A percentile compares a stretch with the other conserved stretches of the same genome.
Evolutionary conservation across 2,329 filamentous ascomycete genomes (phyloP).

Genomic region (Exophiala phaeomuriformis): DNA sequence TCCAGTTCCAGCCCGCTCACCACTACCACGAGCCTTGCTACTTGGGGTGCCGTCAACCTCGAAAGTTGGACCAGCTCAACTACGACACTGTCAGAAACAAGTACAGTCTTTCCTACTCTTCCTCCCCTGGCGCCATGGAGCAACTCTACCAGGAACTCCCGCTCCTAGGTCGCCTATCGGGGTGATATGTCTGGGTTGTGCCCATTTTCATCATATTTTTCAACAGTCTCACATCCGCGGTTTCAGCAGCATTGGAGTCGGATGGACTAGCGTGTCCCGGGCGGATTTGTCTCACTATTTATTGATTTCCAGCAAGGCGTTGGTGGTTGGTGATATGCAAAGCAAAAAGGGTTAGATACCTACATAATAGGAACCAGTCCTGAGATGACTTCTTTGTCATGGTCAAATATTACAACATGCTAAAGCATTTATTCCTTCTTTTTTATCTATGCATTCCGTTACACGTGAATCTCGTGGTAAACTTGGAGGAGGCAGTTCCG

Average conservation of each 20-base stretch:
- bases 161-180: neutral
- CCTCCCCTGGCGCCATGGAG: neutral
- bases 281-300: neutral
- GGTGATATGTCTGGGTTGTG: no score
- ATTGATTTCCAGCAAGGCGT: conserved; percentile 9
- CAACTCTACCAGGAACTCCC: neutral
- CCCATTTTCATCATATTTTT: neutral
- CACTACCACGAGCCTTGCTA: neutral
- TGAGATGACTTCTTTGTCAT: neutral
- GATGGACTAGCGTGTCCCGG: neutral
- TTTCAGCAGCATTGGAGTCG: neutral
- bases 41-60: neutral
- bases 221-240: neutral
- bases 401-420: neutral
- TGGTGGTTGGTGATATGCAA: conserved; percentile 1
- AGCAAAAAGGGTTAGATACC: neutral
- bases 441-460: neutral
- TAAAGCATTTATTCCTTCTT: neutral
- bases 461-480: neutral
- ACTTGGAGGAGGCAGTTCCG: neutral
- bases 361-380: neutral
- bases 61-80: neutral
- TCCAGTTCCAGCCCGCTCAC: neutral
- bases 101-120: neutral
- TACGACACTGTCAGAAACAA: neutral